These are phyloP conservation scores for Kurtzmaniella cleridarum DNA, from an alignment of 805 yeast genomes.

Conservation along the genomic window DNA sequence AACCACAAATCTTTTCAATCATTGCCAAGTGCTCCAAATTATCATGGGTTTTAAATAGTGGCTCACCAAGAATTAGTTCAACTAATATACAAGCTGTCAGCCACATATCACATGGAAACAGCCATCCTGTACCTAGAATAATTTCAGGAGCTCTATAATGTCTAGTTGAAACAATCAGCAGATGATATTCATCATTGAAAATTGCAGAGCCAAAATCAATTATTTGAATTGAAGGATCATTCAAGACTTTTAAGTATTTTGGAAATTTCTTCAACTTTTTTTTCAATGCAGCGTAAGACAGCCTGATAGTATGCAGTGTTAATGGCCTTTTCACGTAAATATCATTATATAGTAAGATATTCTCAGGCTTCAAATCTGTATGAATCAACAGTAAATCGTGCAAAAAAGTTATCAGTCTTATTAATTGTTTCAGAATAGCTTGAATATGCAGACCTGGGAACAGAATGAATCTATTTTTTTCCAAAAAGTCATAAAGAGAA, in stretches of 20 bases:
- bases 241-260: constrained; percentile 44
- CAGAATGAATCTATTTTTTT: constrained; percentile 75
- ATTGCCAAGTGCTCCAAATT: constrained; percentile 90
- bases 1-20: constrained; percentile 78
- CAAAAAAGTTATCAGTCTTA: constrained; percentile 79
- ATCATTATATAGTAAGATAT: constrained; percentile 64
- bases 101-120: constrained; percentile 96
- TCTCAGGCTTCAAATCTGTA: constrained; percentile 96
- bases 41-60: constrained; percentile 91
- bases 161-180: constrained; percentile 86
- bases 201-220: constrained; percentile 98
- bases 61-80: constrained; percentile 90
- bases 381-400: constrained; percentile 90
- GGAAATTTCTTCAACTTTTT: constrained; percentile 21
- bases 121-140: constrained; percentile 93
- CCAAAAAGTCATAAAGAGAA: constrained; percentile 85
- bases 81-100: constrained; percentile 90
- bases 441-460: constrained; percentile 94
- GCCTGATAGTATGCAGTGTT: constrained; percentile 26
- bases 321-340: constrained; percentile 35
- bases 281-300: constrained; percentile 25
- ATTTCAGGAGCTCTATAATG: constrained; percentile 98
- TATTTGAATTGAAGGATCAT: constrained; percentile 76
- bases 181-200: constrained; percentile 90
- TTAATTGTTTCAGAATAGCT: constrained; percentile 77